Percentiles rank a stretch among this genome's conserved stretches.
Conservation (phyloP, 1,139 yeast genomes). For the Taiozyma sp. region DNA sequence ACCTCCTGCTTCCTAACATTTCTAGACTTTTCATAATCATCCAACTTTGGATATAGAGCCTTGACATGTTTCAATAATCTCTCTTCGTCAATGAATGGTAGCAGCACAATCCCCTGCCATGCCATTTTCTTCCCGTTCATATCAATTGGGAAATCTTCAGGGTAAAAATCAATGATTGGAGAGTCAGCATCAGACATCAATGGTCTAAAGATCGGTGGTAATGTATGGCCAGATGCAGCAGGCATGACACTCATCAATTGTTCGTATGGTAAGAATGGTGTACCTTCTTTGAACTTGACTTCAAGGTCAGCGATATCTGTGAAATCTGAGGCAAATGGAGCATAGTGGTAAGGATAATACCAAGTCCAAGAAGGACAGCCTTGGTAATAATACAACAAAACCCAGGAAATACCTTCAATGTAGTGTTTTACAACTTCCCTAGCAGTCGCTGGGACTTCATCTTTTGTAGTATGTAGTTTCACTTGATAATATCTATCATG, state of each 20-base stretch:
- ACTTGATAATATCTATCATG: slow-evolving; percentile 72
- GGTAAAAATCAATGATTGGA: slow-evolving; percentile 88
- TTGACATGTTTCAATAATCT: slow-evolving; percentile 65
- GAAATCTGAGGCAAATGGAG: slow-evolving; percentile 95
- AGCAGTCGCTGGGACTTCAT: slow-evolving; percentile 52
- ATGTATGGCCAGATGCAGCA: slow-evolving; percentile 89
- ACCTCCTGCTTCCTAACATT: slow-evolving; percentile 66
- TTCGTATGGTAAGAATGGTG: slow-evolving; percentile 90
- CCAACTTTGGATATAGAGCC: slow-evolving; percentile 55
- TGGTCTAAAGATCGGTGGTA: slow-evolving; percentile 80
- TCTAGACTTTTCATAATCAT: slow-evolving; percentile 66
- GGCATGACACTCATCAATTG: slow-evolving; percentile 98
- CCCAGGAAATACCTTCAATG: slow-evolving; percentile 97
- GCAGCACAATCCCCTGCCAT: slow-evolving; percentile 91
- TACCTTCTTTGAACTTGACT: slow-evolving; percentile 62
- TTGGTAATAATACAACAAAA: slow-evolving; percentile 85
- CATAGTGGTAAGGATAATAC: slow-evolving; percentile 97
- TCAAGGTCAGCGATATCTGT: slow-evolving; percentile 53
- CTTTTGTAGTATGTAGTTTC: slow-evolving; percentile 59
- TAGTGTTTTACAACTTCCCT: slow-evolving; percentile 66
- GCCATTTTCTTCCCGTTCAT: slow-evolving; percentile 95
- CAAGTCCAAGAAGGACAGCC: slow-evolving; percentile 99
- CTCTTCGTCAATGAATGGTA: slow-evolving; percentile 88
- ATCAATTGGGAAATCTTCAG: slow-evolving; percentile 83
- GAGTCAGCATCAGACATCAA: slow-evolving; percentile 79